Evolutionary conservation across 2,329 filamentous ascomycete genomes (phyloP).

Genomic region (Colletotrichum eleusines): DNA sequence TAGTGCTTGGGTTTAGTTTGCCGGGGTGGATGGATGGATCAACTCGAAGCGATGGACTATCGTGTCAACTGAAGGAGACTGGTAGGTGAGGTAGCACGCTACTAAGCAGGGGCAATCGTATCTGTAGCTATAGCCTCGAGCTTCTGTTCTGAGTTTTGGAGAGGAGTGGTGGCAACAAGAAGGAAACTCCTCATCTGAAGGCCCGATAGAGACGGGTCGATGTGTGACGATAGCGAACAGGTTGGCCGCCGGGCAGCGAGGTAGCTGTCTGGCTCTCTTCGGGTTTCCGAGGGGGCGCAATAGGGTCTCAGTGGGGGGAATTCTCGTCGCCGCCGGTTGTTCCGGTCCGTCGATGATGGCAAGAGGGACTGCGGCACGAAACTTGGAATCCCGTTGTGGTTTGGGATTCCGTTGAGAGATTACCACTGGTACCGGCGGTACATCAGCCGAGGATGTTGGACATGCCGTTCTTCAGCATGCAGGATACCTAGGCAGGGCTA

Average conservation of each 20-base stretch:
- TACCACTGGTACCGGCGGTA: background rate
- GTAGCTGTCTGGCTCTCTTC: conserved; percentile 2
- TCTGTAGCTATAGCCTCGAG: background rate
- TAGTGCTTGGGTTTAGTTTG: background rate
- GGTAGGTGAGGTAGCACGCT: background rate
- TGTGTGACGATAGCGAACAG: conserved; percentile 13
- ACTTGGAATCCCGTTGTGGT: conserved; percentile 3
- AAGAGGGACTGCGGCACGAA: background rate
- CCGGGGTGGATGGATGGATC: background rate
- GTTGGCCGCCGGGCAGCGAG: background rate
- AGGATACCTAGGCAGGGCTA: background rate
- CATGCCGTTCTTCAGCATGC: background rate
- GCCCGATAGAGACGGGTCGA: background rate
- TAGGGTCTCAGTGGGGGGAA: conserved; percentile 24
- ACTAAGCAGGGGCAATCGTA: conserved; percentile 18
- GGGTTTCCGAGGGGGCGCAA: conserved; percentile 25
- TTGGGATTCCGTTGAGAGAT: background rate
- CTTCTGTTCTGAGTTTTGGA: background rate
- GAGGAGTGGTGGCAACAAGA: background rate
- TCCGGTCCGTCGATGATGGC: background rate
- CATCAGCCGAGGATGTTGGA: background rate
- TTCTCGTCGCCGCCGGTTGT: background rate
- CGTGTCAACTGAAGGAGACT: background rate
- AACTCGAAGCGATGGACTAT: background rate
- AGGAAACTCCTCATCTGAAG: conserved; percentile 16